Conservation (phyloP, 2,329 filamentous ascomycete species). For the Microdochium trichocladiopsis region DNA sequence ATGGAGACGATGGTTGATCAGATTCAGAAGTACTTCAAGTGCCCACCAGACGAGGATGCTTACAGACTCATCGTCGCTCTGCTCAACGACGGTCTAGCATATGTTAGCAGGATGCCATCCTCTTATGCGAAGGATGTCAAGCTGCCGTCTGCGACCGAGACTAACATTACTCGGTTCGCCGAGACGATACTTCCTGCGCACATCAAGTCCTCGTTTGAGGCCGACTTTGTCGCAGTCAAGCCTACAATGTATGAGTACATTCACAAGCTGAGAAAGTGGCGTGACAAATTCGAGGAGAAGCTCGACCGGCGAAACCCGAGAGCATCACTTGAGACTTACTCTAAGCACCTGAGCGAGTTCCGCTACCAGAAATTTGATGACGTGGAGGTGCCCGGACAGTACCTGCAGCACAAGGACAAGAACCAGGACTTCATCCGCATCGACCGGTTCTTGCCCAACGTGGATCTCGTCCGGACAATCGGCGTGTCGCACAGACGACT, state of each 20-base stretch:
- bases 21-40: slow-evolving; percentile 98
- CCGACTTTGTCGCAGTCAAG: slow-evolving; percentile 92
- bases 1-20: slow-evolving; percentile 99
- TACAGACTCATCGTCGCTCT: slow-evolving; percentile 96
- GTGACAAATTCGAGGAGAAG: slow-evolving; percentile 97
- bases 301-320: slow-evolving; percentile 74
- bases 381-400: slow-evolving; percentile 95
- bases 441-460: slow-evolving; percentile 90
- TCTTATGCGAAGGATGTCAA: slow-evolving; percentile 90
- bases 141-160: slow-evolving; percentile 81
- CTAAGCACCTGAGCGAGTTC: slow-evolving; percentile 91
- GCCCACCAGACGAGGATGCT: slow-evolving; percentile 94
- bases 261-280: slow-evolving; percentile 89
- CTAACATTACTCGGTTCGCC: slow-evolving; percentile 93
- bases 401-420: slow-evolving; percentile 95
- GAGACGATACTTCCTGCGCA: slow-evolving; percentile 92
- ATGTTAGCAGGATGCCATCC: slow-evolving; percentile 79
- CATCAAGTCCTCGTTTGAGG: slow-evolving; percentile 93
- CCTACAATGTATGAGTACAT: slow-evolving; percentile 99
- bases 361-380: slow-evolving; percentile 97
- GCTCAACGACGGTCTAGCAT: slow-evolving; percentile 89
- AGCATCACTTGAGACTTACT: slow-evolving; percentile 76
- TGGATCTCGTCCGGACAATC: slow-evolving; percentile 86
- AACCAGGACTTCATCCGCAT: slow-evolving; percentile 98
- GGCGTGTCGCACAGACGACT: slow-evolving; percentile 87